These are phyloP conservation scores for Agrocybe praecox DNA, from an alignment of 768 basidiomycete species.

Conservation along the genomic window DNA sequence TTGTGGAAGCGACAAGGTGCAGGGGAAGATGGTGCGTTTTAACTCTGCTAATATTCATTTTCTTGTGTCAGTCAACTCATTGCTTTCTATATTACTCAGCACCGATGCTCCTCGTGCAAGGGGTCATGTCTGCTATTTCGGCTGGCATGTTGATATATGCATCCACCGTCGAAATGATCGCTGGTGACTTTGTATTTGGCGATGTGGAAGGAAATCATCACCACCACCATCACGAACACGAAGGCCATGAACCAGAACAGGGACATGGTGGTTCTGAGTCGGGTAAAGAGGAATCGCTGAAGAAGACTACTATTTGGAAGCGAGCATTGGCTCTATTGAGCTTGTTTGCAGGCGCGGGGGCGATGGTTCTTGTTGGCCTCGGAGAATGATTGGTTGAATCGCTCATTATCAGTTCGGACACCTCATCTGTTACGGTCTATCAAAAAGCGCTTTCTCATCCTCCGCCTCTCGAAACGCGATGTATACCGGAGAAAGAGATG, in stretches of 20 bases:
- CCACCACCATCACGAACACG: constrained; percentile 21
- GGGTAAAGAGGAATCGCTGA: neutral
- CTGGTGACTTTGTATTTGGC: constrained; percentile 83
- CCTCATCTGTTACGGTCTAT: too few species aligned
- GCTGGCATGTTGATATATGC: constrained; percentile 87
- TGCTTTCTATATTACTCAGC: neutral
- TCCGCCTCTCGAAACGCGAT: too few species aligned
- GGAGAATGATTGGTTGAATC: constrained; percentile 30
- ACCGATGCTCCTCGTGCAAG: constrained; percentile 56
- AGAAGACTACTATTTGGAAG: constrained; percentile 25
- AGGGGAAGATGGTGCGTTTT: constrained; percentile 18
- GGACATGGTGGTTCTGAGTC: constrained; percentile 4
- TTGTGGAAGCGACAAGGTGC: constrained; percentile 30
- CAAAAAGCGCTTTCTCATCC: too few species aligned
- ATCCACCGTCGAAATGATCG: constrained; percentile 85
- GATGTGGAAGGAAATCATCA: constrained; percentile 40
- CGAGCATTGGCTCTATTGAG: constrained; percentile 63
- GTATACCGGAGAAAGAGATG: too few species aligned
- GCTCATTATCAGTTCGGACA: neutral
- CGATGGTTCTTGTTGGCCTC: constrained; percentile 65
- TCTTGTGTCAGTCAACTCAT: neutral
- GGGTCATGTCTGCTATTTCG: constrained; percentile 79
- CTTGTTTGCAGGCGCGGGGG: constrained; percentile 58
- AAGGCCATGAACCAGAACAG: constrained; percentile 5
- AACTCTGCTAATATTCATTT: neutral